Percentiles rank a stretch among this genome's conserved stretches.
These are phyloP conservation scores for Populus davidiana DNA, from an alignment of 345 rosid species.

Conservation along the genomic window DNA sequence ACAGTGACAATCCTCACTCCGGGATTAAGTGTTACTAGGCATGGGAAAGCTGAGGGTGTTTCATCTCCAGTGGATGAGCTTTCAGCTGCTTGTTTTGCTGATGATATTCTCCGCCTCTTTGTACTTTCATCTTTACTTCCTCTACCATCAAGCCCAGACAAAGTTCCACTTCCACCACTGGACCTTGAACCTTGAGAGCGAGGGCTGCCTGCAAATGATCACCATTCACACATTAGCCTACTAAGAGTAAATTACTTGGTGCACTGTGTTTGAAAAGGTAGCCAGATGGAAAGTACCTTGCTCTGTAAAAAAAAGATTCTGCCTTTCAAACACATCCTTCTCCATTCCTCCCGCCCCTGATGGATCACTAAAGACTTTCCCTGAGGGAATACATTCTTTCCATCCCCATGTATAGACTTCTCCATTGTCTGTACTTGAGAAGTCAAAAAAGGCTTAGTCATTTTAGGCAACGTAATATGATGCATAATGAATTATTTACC, in stretches of 20 bases:
- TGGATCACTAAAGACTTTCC: conserved; percentile 63
- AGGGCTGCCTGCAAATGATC: conserved; percentile 50
- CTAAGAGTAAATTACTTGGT: conserved; percentile 11
- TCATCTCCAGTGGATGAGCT: conserved; percentile 66
- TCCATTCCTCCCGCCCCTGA: conserved; percentile 33
- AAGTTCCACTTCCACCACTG: conserved; percentile 38
- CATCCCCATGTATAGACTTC: conserved; percentile 99
- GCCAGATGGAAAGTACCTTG: conserved; percentile 50
- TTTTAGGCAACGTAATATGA: not conserved
- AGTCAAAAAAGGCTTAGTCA: not conserved
- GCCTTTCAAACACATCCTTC: conserved; percentile 57
- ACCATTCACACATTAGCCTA: conserved; percentile 12
- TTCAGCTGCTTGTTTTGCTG: conserved; percentile 74
- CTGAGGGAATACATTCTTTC: conserved; percentile 96
- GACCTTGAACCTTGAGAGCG: conserved; percentile 55
- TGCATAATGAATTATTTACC: not conserved
- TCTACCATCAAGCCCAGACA: conserved; percentile 42
- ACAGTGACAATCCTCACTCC: conserved; percentile 79
- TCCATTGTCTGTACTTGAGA: conserved; percentile 49
- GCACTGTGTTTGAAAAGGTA: not conserved
- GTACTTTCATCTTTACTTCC: conserved; percentile 57
- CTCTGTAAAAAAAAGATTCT: conserved; percentile 49
- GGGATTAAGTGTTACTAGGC: conserved; percentile 77
- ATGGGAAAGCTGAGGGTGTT: conserved; percentile 76
- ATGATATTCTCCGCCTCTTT: conserved; percentile 65